phyloP scores from a whole-genome alignment of 2,329 filamentous ascomycete genomes.

The Saccharata proteae region DNA sequence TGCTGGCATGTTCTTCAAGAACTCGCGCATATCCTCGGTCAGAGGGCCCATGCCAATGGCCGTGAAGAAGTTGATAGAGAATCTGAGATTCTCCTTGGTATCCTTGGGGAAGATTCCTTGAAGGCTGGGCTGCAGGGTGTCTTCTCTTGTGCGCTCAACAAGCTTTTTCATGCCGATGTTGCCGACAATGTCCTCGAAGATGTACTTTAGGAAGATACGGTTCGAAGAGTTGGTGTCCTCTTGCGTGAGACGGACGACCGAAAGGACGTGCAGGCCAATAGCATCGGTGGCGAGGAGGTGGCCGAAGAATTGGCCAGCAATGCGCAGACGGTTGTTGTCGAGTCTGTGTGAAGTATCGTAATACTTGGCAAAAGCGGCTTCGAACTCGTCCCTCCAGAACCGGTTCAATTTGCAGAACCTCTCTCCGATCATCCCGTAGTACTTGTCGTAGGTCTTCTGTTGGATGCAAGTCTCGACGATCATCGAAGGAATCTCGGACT shows the following conservation, averaged over 20 bases:
- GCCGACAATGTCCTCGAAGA: slow-evolving; percentile 86
- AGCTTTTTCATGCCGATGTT: slow-evolving; percentile 75
- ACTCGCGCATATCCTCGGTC: slow-evolving; percentile 90
- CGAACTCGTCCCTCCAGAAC: slow-evolving; percentile 86
- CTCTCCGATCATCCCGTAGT: slow-evolving; percentile 89
- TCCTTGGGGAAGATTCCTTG: slow-evolving; percentile 83
- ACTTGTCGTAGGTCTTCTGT: slow-evolving; percentile 94
- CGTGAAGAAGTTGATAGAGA: slow-evolving; percentile 99
- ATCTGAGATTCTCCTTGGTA: slow-evolving; percentile 79
- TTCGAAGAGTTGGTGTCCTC: slow-evolving; percentile 94
- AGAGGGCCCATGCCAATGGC: slow-evolving; percentile 91
- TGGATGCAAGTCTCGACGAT: slow-evolving; percentile 94
- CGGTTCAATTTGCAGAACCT: slow-evolving; percentile 93
- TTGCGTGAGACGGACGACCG: slow-evolving; percentile 79
- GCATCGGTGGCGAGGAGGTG: slow-evolving; percentile 81
- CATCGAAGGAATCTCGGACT: slow-evolving; percentile 89
- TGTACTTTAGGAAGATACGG: slow-evolving; percentile 96
- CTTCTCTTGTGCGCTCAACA: slow-evolving; percentile 63
- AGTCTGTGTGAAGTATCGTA: slow-evolving; percentile 97
- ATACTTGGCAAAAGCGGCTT: slow-evolving; percentile 80
- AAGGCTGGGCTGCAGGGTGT: slow-evolving; percentile 64
- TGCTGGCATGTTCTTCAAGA: slow-evolving; percentile 80
- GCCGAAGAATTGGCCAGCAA: slow-evolving; percentile 90
- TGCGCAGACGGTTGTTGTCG: slow-evolving; percentile 88
- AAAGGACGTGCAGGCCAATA: slow-evolving; percentile 83